phyloP scores from a whole-genome alignment of 78 protist genomes.

The Dictyostelium discoideum region dicty_2.7 NC_007091.3:3672001-3672500 shows the following conservation, averaged over 20 bases:
- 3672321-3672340: slow-evolving; percentile 86
- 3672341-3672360: slow-evolving; percentile 84
- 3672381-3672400: slow-evolving; percentile 57
- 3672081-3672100: slow-evolving; percentile 39
- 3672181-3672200: not conserved
- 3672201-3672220: slow-evolving; percentile 33
- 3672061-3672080: slow-evolving; percentile 67
- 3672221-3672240: slow-evolving; percentile 20
- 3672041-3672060: slow-evolving; percentile 59
- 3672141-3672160: slow-evolving; percentile 47
- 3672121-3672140: slow-evolving; percentile 23
- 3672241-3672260: slow-evolving; percentile 40
- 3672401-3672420: slow-evolving; percentile 65
- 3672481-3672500: slow-evolving; percentile 87
- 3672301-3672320: not conserved
- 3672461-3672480: slow-evolving; percentile 74
- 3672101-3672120: slow-evolving; percentile 31
- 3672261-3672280: slow-evolving; percentile 86
- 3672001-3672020: not conserved
- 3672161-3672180: not conserved
- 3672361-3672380: slow-evolving; percentile 87
- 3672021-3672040: not conserved
- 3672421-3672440: slow-evolving; percentile 86
- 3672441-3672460: slow-evolving; percentile 75
- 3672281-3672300: slow-evolving; percentile 43